These are phyloP conservation scores for Tephrocybe sp. DNA, from an alignment of 768 basidiomycete species.

Conservation along the genomic window DNA sequence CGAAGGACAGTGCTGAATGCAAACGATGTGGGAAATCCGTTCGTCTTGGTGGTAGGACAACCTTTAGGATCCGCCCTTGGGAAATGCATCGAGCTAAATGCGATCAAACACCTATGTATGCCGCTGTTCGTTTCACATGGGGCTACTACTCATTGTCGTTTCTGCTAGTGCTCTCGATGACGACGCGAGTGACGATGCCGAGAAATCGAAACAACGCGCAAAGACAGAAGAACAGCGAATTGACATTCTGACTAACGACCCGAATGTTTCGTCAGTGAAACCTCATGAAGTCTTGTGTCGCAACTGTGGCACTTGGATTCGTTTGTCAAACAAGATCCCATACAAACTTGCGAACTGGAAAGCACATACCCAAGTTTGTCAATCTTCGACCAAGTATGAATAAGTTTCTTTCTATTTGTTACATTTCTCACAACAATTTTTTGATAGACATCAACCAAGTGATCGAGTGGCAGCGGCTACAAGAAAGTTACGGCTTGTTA, in stretches of 20 bases:
- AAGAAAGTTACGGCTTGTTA: constrained; percentile 58
- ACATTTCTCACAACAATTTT: constrained; percentile 4
- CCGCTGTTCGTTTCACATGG: background rate
- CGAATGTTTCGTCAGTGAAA: constrained; percentile 46
- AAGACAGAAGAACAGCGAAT: constrained; percentile 45
- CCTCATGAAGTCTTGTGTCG: constrained; percentile 54
- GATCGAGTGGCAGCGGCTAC: constrained; percentile 61
- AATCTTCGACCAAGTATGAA: constrained; percentile 34
- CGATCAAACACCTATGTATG: constrained; percentile 37
- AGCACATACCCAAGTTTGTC: constrained; percentile 46
- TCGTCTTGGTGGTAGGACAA: constrained; percentile 50
- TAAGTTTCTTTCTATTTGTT: background rate
- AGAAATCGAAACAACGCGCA: constrained; percentile 14
- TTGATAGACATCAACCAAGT: constrained; percentile 40
- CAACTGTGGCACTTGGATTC: constrained; percentile 63
- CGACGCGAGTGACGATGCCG: constrained; percentile 15
- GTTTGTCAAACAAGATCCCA: constrained; percentile 34
- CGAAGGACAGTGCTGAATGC: constrained; percentile 58
- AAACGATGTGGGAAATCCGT: constrained; percentile 55
- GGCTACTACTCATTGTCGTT: background rate
- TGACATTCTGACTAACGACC: constrained; percentile 51
- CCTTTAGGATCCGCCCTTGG: constrained; percentile 62
- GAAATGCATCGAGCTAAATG: constrained; percentile 55
- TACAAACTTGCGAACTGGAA: constrained; percentile 56
- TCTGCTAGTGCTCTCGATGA: constrained; percentile 15